phyloP scores from a whole-genome alignment of 2,329 filamentous ascomycete species.

The Ceratocystis cacaofunesta region DNA sequence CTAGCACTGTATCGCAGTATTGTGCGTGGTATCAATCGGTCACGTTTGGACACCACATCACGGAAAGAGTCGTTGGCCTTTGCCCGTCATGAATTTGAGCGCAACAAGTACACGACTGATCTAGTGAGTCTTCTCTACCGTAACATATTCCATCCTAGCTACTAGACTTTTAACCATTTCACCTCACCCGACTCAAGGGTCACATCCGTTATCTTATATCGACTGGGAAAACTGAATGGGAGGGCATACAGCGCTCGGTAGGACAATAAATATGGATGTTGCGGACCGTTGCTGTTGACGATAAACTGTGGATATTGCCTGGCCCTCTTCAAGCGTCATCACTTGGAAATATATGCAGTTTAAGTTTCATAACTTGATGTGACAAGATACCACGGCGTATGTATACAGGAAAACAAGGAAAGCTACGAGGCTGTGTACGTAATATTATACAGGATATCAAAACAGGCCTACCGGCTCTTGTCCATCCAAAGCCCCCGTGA shows the following conservation, averaged over 20 bases:
- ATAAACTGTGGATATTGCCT: too few relatives aligned
- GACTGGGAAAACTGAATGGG: slow-evolving; percentile 51
- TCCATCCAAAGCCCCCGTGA: background rate
- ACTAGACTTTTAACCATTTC: too few relatives aligned
- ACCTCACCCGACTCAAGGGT: slow-evolving; percentile 25
- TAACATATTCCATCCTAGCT: too few relatives aligned
- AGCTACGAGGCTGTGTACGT: background rate
- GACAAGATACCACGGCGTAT: too few relatives aligned
- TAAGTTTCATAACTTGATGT: background rate
- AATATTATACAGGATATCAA: background rate
- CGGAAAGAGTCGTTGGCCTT: slow-evolving; percentile 41
- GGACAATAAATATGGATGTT: slow-evolving; percentile 23
- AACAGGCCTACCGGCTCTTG: background rate
- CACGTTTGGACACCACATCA: slow-evolving; percentile 37
- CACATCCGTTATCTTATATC: slow-evolving; percentile 50
- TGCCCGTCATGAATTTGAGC: slow-evolving; percentile 46
- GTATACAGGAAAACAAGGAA: background rate
- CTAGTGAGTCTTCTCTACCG: slow-evolving; percentile 28
- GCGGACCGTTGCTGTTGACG: background rate
- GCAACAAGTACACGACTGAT: slow-evolving; percentile 41
- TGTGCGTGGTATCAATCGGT: slow-evolving; percentile 34
- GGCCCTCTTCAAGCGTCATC: too few relatives aligned
- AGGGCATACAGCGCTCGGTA: slow-evolving; percentile 45
- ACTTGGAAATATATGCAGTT: background rate
- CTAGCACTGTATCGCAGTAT: slow-evolving; percentile 44